Evolutionary conservation across 805 yeast species (phyloP), one percentile per base, ranked within the genome.

Genomic region (Dipodascus geniculatus): DNA sequence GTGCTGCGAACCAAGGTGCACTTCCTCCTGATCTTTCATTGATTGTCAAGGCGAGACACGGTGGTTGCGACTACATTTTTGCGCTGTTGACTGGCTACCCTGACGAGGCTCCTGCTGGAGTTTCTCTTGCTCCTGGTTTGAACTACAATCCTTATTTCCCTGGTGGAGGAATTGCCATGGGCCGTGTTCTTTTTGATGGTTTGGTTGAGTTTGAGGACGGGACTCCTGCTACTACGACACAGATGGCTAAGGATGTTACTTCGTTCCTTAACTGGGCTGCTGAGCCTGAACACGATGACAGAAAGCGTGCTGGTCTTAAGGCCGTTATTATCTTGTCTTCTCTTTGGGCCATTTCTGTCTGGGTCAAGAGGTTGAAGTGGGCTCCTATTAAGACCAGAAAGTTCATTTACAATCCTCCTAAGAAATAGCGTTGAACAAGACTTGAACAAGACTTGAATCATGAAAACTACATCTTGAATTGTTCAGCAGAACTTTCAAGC

Each of bases 141-240:
- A 93, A 93, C 83, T 93, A 93, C 77, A 93, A 93, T 81, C 99
- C 99, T 68, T 93, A 93, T 80, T 93, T 93, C 96, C 98, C 99
- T 71, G 98, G 98, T 75, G 98, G 99, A 61, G 80, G 97, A 48
- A 91, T 93, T 77, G 99, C 96, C 64, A 93, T 93, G 99, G 98
- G 87, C 69, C 87, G 99, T 77, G 98, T 91, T 56, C 79, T 93
- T 71, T 93, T 90, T 64, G 99, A 93, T 70, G 99, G 87, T 61
- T 79, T 93, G 68, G 99, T 93, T 60, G 99, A 93, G 78, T 93
- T 83, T 74, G 99, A 93, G 72, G 99, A 93, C 71, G 99, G 99
- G 68, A 93, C 99, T 56, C 96, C 95, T 56, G 98, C 99, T 53
- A 83, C 98, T 53, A 85, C 98, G 59, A 84, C 98, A 55, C 99